Conservation (phyloP, 371 early-diverging fungal species). For the Mortierella sp. region DNA sequence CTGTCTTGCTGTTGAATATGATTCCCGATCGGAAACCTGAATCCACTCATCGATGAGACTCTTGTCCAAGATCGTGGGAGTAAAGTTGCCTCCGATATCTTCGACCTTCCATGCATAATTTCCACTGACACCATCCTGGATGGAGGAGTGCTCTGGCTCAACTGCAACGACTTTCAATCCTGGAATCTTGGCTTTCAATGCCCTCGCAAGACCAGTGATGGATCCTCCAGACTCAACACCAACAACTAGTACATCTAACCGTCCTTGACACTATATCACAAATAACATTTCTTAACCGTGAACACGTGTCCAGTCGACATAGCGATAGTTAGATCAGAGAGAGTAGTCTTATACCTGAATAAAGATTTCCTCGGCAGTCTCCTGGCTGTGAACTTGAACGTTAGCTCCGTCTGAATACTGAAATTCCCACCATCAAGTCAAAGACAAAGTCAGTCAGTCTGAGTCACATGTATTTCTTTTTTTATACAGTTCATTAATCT, state of each 20-base stretch:
- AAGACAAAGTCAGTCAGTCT: slow-evolving; percentile 18
- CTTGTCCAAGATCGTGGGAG: slow-evolving; percentile 71
- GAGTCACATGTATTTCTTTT: slow-evolving; percentile 12
- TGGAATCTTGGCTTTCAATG: slow-evolving; percentile 68
- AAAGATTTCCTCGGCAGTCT: slow-evolving; percentile 77
- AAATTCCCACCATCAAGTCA: not conserved
- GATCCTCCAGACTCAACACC: slow-evolving; percentile 82
- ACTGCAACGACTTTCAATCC: slow-evolving; percentile 74
- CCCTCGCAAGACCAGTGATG: slow-evolving; percentile 72
- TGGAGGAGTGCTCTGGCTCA: slow-evolving; percentile 75
- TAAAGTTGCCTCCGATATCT: slow-evolving; percentile 80
- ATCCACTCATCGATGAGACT: slow-evolving; percentile 77
- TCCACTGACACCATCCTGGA: slow-evolving; percentile 56
- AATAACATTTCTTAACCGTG: not conserved
- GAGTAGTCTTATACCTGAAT: slow-evolving; percentile 60
- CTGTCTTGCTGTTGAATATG: slow-evolving; percentile 79
- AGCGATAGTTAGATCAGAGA: not conserved
- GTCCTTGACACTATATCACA: slow-evolving; percentile 53
- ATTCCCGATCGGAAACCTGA: slow-evolving; percentile 77
- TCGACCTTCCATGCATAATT: slow-evolving; percentile 79
- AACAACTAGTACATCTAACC: slow-evolving; percentile 74
- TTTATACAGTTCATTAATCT: not conserved
- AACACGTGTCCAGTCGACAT: not conserved
- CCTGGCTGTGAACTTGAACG: slow-evolving; percentile 48
- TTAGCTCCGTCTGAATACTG: slow-evolving; percentile 43